These are phyloP conservation scores for Graphilbum sp. DNA, from an alignment of 2,329 filamentous ascomycete species.

Conservation along the genomic window DNA sequence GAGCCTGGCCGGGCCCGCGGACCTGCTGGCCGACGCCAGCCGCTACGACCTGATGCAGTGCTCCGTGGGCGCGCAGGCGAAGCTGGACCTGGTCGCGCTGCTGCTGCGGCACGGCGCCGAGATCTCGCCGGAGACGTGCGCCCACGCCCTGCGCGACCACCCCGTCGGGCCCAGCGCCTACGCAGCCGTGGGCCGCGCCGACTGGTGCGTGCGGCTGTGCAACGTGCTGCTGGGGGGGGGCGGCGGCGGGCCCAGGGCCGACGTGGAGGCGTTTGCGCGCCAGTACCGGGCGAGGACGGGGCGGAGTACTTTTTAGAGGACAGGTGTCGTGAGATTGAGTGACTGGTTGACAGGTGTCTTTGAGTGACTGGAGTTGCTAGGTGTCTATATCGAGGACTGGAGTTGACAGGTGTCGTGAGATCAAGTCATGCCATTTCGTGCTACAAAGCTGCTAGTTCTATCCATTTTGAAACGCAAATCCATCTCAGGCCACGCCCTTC, in stretches of 20 bases:
- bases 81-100: background rate
- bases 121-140: background rate
- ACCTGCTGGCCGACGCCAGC: background rate
- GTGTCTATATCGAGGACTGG: too few species aligned
- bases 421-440: too few species aligned
- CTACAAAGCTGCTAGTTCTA: too few species aligned
- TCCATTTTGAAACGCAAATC: too few species aligned
- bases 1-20: background rate
- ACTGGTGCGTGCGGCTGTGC: background rate
- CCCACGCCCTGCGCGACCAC: background rate
- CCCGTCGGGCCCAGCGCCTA: slow-evolving; percentile 1
- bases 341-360: too few species aligned
- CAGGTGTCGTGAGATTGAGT: too few species aligned
- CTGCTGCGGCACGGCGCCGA: background rate
- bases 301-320: too few species aligned
- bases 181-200: background rate
- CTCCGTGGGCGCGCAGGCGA: background rate
- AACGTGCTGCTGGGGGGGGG: background rate
- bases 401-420: too few species aligned
- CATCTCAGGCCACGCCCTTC: too few species aligned
- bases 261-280: background rate
- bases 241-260: background rate
- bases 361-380: too few species aligned
- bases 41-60: background rate
- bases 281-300: slow-evolving; percentile 1